phyloP scores from a whole-genome alignment of 148 eudicot genomes.

The Vaccinium macrocarpon region DNA sequence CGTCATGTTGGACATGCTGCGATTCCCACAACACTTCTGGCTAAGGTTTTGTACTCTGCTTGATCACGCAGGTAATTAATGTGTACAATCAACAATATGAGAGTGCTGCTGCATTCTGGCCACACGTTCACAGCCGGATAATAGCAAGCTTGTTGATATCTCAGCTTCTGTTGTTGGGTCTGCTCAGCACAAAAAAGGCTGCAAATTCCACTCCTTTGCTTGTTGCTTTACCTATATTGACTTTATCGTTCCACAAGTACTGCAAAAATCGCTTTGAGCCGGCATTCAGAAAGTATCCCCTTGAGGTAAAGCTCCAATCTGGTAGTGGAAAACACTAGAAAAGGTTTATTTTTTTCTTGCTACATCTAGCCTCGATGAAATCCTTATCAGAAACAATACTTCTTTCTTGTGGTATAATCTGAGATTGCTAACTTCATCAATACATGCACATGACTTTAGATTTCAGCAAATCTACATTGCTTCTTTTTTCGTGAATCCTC shows the following conservation, averaged over 20 bases:
- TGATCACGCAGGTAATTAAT: constrained; percentile 67
- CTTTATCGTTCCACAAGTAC: constrained; percentile 77
- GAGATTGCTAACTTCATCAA: not conserved
- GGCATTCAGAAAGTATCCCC: constrained; percentile 80
- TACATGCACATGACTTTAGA: not conserved
- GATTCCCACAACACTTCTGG: constrained; percentile 5
- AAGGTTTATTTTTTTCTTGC: not conserved
- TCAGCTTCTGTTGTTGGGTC: constrained; percentile 80
- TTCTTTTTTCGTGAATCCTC: not conserved
- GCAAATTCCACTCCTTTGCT: constrained; percentile 89
- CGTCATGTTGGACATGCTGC: constrained; percentile 15
- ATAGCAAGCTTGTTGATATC: constrained; percentile 89
- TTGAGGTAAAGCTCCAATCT: constrained; percentile 56
- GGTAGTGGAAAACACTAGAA: not conserved
- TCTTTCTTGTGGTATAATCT: not conserved
- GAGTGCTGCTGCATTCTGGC: constrained; percentile 96
- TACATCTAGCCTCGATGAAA: not conserved
- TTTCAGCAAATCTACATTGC: not conserved
- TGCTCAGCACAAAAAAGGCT: constrained; percentile 86
- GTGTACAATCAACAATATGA: constrained; percentile 87
- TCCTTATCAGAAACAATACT: not conserved
- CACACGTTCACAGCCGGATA: constrained; percentile 92
- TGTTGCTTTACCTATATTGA: constrained; percentile 68
- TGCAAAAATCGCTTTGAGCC: constrained; percentile 95
- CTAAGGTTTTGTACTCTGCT: not conserved